phyloP scores from a whole-genome alignment of 169 alveolate species.

The Ichthyophthirius multifiliis region DNA sequence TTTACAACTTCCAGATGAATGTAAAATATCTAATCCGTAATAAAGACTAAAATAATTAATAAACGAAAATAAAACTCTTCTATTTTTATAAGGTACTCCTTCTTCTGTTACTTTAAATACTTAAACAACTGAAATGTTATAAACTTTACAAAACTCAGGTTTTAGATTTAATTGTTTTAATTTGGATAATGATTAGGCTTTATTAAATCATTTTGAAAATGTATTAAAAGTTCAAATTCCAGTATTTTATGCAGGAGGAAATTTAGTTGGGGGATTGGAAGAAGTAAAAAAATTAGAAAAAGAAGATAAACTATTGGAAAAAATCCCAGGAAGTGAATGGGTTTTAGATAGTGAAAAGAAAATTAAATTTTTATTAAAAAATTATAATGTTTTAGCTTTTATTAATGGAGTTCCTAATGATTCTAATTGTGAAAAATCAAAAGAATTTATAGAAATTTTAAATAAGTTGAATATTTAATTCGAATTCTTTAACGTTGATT shows the following conservation, averaged over 20 bases:
- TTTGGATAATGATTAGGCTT: slow-evolving; percentile 27
- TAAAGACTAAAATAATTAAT: slow-evolving; percentile 25
- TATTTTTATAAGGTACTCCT: slow-evolving; percentile 40
- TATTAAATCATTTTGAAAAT: slow-evolving; percentile 36
- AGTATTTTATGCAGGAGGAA: slow-evolving; percentile 26
- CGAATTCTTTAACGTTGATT: slow-evolving; percentile 31
- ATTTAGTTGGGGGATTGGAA: slow-evolving; percentile 34
- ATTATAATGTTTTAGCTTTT: slow-evolving; percentile 13
- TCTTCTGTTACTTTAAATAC: background rate
- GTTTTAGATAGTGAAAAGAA: slow-evolving; percentile 10
- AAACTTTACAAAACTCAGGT: slow-evolving; percentile 1
- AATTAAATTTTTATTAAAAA: background rate
- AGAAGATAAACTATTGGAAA: slow-evolving; percentile 6
- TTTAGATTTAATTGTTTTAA: slow-evolving; percentile 32
- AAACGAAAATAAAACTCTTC: slow-evolving; percentile 7
- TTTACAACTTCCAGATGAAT: slow-evolving; percentile 38
- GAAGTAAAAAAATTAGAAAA: slow-evolving; percentile 2
- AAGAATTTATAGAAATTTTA: slow-evolving; percentile 10
- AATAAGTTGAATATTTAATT: background rate
- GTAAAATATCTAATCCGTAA: slow-evolving; percentile 41
- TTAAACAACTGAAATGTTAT: background rate
- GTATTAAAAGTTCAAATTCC: slow-evolving; percentile 33
- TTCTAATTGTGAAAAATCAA: slow-evolving; percentile 12
- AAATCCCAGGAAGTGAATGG: slow-evolving; percentile 40
- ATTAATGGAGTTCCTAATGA: slow-evolving; percentile 37